These are phyloP conservation scores for Dujonia santamariae DNA, from an alignment of 1,139 yeast species.

Conservation along the genomic window DNA sequence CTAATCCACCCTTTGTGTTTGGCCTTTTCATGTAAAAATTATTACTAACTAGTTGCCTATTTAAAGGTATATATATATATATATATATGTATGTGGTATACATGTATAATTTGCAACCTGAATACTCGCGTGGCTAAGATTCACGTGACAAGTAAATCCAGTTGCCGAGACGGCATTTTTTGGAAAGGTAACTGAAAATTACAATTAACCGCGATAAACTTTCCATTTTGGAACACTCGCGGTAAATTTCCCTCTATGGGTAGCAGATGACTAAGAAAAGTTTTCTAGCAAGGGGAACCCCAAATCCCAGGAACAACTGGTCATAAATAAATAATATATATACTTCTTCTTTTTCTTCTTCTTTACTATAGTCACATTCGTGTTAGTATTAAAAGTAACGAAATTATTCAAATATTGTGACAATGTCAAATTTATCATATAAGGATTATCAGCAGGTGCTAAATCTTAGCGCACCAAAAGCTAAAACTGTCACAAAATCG, in stretches of 20 bases:
- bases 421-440: slow-evolving; percentile 16
- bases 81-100: too few relatives aligned
- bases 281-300: too few relatives aligned
- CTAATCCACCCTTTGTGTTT: too few relatives aligned
- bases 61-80: too few relatives aligned
- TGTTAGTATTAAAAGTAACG: neutral
- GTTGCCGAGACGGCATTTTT: slow-evolving; percentile 1
- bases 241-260: slow-evolving; percentile 5
- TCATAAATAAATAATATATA: too few relatives aligned
- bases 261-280: slow-evolving; percentile 4
- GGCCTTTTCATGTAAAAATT: too few relatives aligned
- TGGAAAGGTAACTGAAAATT: neutral
- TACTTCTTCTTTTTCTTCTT: neutral
- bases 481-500: slow-evolving; percentile 4
- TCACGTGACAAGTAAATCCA: too few relatives aligned
- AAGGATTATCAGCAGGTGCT: slow-evolving; percentile 44
- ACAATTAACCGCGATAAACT: slow-evolving; percentile 7
- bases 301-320: too few relatives aligned
- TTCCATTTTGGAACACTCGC: slow-evolving; percentile 8
- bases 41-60: too few relatives aligned
- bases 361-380: neutral
- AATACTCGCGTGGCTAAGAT: too few relatives aligned
- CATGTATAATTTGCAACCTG: too few relatives aligned
- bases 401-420: too few relatives aligned
- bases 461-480: slow-evolving; percentile 16